A percentile compares a stretch with the other conserved stretches of the same genome.
Evolutionary conservation across 2,329 filamentous ascomycete genomes (phyloP).

Genomic region (Colletotrichum sublineola): DNA sequence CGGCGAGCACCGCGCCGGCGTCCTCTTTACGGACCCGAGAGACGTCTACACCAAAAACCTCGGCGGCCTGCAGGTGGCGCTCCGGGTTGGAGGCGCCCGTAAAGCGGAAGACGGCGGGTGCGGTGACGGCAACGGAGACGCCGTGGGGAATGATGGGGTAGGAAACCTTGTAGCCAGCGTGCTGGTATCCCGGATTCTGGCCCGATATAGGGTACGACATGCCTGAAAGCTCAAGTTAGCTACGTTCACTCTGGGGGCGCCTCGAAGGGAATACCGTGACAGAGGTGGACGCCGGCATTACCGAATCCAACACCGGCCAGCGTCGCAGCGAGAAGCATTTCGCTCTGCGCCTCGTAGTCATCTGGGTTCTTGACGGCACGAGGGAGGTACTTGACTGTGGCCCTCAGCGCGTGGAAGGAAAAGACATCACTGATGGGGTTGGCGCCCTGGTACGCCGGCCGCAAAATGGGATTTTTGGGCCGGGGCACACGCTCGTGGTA

Average conservation of each 20-base stretch:
- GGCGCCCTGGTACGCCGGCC: slow-evolving; percentile 95
- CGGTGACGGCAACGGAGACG: slow-evolving; percentile 93
- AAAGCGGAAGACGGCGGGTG: slow-evolving; percentile 94
- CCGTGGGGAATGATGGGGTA: slow-evolving; percentile 92
- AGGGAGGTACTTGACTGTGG: slow-evolving; percentile 92
- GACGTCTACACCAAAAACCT: slow-evolving; percentile 91
- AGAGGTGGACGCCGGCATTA: slow-evolving; percentile 93
- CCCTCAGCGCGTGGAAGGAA: slow-evolving; percentile 84
- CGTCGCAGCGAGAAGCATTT: slow-evolving; percentile 96
- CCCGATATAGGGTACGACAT: slow-evolving; percentile 99
- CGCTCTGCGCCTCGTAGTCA: slow-evolving; percentile 90
- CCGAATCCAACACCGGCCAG: slow-evolving; percentile 96
- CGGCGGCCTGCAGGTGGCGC: slow-evolving; percentile 88
- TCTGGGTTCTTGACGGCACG: slow-evolving; percentile 89
- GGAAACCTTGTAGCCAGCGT: slow-evolving; percentile 57
- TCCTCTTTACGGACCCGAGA: slow-evolving; percentile 89
- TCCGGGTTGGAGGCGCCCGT: slow-evolving; percentile 93
- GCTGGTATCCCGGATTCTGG: slow-evolving; percentile 75
- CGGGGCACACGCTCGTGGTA: slow-evolving; percentile 88
- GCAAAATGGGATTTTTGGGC: slow-evolving; percentile 88
- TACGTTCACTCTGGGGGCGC: background rate
- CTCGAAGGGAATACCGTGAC: slow-evolving; percentile 62
- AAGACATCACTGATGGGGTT: slow-evolving; percentile 99
- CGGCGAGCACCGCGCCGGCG: slow-evolving; percentile 88
- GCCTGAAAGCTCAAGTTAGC: slow-evolving; percentile 58